Evolutionary conservation across 306 rosid genomes (phyloP).

Genomic region (Cyclanthera cordifolia): DNA sequence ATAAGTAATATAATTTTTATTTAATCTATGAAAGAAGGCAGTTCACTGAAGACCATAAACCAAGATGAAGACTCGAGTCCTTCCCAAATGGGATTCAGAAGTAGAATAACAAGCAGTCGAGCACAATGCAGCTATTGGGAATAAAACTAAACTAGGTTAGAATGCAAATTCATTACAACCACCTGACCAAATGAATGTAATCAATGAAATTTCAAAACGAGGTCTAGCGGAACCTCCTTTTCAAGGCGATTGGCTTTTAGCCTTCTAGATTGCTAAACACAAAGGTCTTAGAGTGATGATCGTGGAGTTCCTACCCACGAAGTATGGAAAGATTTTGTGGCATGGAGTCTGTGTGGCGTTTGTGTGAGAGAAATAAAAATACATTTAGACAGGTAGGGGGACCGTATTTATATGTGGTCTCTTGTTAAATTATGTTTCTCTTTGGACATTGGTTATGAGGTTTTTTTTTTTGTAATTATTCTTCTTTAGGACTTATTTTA

Average conservation of each 20-base stretch:
- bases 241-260: not conserved
- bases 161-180: not conserved
- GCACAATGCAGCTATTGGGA: not conserved
- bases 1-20: constrained; percentile 19
- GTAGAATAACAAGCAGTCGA: not conserved
- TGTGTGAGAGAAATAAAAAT: too few relatives aligned
- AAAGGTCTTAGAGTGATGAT: too few relatives aligned
- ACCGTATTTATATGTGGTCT: not conserved
- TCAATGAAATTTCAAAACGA: not conserved
- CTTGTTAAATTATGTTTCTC: not conserved
- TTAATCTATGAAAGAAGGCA: not conserved
- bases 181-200: not conserved
- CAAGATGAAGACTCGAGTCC: not conserved
- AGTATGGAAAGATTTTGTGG: not conserved
- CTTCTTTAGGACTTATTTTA: not conserved
- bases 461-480: too few relatives aligned
- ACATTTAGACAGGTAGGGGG: not conserved
- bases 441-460: not conserved
- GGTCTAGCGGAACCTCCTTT: not conserved
- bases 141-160: not conserved
- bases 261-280: not conserved
- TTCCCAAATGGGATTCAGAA: not conserved
- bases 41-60: not conserved
- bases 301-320: too few relatives aligned
- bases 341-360: too few relatives aligned